Percentiles rank a stretch among this genome's conserved stretches.
Conservation (phyloP, 2,329 filamentous ascomycete genomes). For the Fusarium mangiferae region DNA sequence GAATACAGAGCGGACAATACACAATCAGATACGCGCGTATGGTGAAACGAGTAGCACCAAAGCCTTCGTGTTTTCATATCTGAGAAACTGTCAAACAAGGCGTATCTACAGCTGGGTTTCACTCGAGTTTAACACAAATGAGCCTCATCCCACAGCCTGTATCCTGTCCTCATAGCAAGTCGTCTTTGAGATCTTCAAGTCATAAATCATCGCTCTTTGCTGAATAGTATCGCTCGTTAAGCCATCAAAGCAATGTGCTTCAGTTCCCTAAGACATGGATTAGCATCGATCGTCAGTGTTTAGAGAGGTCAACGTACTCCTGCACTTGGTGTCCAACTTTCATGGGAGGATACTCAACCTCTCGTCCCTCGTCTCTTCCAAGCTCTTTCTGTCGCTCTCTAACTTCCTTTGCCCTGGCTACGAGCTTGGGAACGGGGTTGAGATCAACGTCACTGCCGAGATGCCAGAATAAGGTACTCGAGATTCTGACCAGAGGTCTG, state of each 20-base stretch:
- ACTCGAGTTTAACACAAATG: neutral
- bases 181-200: neutral
- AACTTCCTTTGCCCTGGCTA: constrained; percentile 56
- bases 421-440: constrained; percentile 60
- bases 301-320: constrained; percentile 53
- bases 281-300: neutral
- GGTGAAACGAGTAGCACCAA: neutral
- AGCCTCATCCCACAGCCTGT: neutral
- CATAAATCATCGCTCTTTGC: constrained; percentile 5
- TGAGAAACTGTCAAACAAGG: neutral
- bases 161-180: neutral
- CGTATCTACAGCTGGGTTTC: neutral
- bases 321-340: constrained; percentile 70
- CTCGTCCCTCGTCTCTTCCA: constrained; percentile 65
- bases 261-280: constrained; percentile 54
- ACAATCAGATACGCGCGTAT: neutral
- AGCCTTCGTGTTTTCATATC: neutral
- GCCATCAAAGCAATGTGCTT: constrained; percentile 65
- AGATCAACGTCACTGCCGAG: constrained; percentile 67
- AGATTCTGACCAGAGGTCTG: constrained; percentile 66
- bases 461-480: constrained; percentile 71
- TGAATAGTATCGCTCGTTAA: constrained; percentile 34
- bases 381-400: constrained; percentile 58
- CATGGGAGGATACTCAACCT: constrained; percentile 60
- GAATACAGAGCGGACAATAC: neutral